phyloP scores from a whole-genome alignment of 2,329 filamentous ascomycete species.

The Xylaria sp. region DNA sequence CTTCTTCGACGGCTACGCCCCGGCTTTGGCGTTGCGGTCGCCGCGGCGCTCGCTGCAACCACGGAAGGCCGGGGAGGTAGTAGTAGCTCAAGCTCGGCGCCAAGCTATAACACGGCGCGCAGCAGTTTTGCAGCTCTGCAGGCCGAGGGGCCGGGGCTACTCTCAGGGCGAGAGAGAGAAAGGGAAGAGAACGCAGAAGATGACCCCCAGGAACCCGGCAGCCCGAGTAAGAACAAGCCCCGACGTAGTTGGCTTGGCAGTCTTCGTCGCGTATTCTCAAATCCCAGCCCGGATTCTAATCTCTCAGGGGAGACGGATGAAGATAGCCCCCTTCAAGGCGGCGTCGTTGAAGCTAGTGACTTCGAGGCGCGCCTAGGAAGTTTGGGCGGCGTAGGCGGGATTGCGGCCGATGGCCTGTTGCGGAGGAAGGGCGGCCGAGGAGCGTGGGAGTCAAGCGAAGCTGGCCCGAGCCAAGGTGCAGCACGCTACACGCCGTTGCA shows the following conservation, averaged over 20 bases:
- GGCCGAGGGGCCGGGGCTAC: constrained; percentile 63
- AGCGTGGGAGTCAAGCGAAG: constrained; percentile 61
- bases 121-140: constrained; percentile 64
- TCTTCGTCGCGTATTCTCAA: constrained; percentile 70
- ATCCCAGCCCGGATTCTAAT: constrained; percentile 52
- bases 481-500: constrained; percentile 43
- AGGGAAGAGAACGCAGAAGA: constrained; percentile 39
- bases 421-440: constrained; percentile 66
- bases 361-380: constrained; percentile 55
- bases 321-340: constrained; percentile 49
- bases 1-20: constrained; percentile 52
- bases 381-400: constrained; percentile 56
- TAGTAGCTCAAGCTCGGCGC: constrained; percentile 51
- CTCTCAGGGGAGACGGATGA: constrained; percentile 43
- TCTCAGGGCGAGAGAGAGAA: constrained; percentile 53
- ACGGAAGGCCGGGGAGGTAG: constrained; percentile 51
- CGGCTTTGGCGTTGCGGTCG: constrained; percentile 50
- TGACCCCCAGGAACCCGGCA: constrained; percentile 55
- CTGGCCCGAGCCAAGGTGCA: constrained; percentile 49
- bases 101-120: constrained; percentile 64
- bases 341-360: constrained; percentile 53
- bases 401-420: constrained; percentile 58
- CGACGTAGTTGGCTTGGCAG: constrained; percentile 75
- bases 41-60: constrained; percentile 44
- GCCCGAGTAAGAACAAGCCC: constrained; percentile 68